Base-by-base conservation (phyloP, 2,329 filamentous ascomycete species). In the Cladosporium sp. region DNA sequence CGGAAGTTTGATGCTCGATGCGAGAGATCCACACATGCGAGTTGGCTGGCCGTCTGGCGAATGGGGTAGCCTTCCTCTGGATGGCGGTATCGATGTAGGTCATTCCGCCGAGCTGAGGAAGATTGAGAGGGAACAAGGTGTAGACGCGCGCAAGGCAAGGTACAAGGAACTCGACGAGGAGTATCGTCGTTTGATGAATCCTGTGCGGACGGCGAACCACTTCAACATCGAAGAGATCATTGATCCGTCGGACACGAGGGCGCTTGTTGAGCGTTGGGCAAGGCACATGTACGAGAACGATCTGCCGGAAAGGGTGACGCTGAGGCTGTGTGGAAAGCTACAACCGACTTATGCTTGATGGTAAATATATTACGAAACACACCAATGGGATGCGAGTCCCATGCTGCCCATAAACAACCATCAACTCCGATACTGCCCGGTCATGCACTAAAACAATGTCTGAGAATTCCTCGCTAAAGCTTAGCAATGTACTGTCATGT, bases 191-290 rank as follows among this genome's bases (percentile, higher is more conserved):
- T 71, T 89, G 68, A 88, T 89, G 85, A 90, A 88, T 69, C 87
- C 87, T 0, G 85, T 89, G 1, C 78, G 87, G 18, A 88, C 86
- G 4, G 87, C 87, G 14, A 88, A 88, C 76, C 82, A 83, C 12
- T 89, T 89, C 75, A 85, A 85, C 0, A 80, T 89, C 0, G 86
- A 89, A 75, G 87, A 89, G 74, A 88, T 89, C 55, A 85, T 89
- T 49, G 87, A 89, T 76, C 87, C 87, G 4, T 85, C 84, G 36
- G 79, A 83, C 66, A 89, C 87, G 3, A 80, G 87, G 60, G 74
- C 75, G n/a, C 75, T 88, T 10, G 83, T 84, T 44, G 84, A 81
- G 67, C 80, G 83, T 41, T 89, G 87, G 87, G 76, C 81, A 4
- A 77, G 73, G 64, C 83, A 87, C 75, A 80, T 87, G 30, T 89